Conservation (phyloP, 306 rosid genomes). For the Abrus pulchellus region DNA sequence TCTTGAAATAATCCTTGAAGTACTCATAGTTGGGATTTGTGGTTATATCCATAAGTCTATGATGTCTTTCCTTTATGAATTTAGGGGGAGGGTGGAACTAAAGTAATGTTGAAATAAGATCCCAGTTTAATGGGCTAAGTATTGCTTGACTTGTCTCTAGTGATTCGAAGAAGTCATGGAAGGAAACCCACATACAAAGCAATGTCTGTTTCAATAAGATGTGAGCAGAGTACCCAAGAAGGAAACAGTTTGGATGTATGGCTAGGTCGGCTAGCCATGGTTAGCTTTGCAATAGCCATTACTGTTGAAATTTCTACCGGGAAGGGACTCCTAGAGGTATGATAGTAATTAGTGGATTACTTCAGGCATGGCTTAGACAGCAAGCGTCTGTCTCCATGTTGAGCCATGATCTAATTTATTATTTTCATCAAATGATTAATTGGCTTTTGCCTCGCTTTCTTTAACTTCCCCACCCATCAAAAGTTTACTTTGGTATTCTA, state of each 20-base stretch:
- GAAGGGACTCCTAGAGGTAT: constrained; percentile 94
- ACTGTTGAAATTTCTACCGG: constrained; percentile 85
- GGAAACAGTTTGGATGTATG: constrained; percentile 79
- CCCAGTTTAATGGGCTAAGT: neutral
- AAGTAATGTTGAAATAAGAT: constrained; percentile 8
- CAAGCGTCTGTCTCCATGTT: constrained; percentile 18
- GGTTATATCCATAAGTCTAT: neutral
- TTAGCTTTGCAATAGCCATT: constrained; percentile 85
- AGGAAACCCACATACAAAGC: constrained; percentile 57
- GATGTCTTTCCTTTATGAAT: neutral
- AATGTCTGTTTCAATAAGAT: constrained; percentile 66
- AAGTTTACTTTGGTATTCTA: constrained; percentile 30
- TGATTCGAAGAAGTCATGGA: constrained; percentile 56
- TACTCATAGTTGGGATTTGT: constrained; percentile 1
- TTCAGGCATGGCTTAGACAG: constrained; percentile 40
- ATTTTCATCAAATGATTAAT: constrained; percentile 39
- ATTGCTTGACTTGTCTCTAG: constrained; percentile 53
- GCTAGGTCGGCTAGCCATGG: constrained; percentile 92
- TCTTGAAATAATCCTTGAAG: constrained; percentile 20
- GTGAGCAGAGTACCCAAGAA: constrained; percentile 75
- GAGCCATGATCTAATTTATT: constrained; percentile 17
- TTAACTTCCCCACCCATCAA: neutral
- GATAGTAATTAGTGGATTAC: neutral
- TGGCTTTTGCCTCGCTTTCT: constrained; percentile 22
- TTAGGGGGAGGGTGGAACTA: neutral